phyloP scores from a whole-genome alignment of 2,329 filamentous ascomycete species.

The Arthrobotrys sphaeroides region DNA sequence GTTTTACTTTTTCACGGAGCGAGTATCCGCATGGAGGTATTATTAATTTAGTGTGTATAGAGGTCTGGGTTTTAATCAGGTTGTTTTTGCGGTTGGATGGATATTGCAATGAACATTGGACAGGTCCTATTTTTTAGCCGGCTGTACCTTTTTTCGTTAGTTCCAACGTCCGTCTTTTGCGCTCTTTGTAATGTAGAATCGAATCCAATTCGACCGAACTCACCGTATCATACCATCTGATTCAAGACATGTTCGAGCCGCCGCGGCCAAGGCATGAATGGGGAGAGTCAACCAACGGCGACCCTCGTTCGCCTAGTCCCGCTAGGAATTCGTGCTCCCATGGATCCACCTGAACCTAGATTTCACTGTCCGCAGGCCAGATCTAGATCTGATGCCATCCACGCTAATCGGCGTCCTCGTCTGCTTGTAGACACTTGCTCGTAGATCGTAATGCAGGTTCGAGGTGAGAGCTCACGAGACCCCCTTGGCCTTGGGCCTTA shows the following conservation, averaged over 20 bases:
- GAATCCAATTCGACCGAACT: neutral
- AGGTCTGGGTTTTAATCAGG: conserved; percentile 6
- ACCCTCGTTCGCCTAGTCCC: neutral
- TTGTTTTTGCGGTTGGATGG: neutral
- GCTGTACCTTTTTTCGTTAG: neutral
- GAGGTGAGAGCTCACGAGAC: neutral
- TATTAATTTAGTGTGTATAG: conserved; percentile 29
- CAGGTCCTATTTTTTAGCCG: neutral
- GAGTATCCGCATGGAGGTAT: conserved; percentile 27
- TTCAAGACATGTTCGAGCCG: conserved; percentile 1
- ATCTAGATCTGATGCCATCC: conserved; percentile 8
- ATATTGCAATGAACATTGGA: neutral
- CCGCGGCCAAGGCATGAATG: neutral
- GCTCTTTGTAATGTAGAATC: neutral
- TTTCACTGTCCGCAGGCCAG: neutral
- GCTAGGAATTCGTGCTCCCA: neutral
- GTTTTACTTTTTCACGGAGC: conserved; percentile 14
- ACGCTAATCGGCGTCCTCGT: conserved; percentile 1
- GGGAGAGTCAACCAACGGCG: neutral
- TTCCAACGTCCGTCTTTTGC: neutral
- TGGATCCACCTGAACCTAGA: conserved; percentile 4
- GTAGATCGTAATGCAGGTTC: conserved; percentile 8
- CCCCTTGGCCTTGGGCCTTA: neutral
- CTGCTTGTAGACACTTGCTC: neutral
- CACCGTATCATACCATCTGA: no score